Percentiles rank a stretch among this genome's conserved stretches.
Conservation (phyloP, 2,329 filamentous ascomycete genomes). For the Esteya vermicola region DNA sequence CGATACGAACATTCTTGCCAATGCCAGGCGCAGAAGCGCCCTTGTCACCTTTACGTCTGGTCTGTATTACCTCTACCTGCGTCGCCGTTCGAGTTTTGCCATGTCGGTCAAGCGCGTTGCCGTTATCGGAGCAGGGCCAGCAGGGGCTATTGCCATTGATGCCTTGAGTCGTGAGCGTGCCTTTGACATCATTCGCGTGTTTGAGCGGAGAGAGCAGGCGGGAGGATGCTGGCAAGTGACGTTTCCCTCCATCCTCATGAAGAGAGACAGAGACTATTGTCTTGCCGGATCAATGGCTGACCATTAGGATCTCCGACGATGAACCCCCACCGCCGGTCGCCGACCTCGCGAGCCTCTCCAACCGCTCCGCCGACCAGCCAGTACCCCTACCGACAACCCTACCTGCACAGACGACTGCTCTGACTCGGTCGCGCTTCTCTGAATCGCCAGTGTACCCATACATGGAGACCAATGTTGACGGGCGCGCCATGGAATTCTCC, state of each 20-base stretch:
- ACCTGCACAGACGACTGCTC: constrained; percentile 28
- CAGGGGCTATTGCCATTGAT: constrained; percentile 16
- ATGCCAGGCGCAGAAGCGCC: too few species aligned
- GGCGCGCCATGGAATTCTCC: constrained; percentile 41
- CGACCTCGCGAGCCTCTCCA: constrained; percentile 23
- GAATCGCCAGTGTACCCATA: constrained; percentile 8
- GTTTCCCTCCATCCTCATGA: not conserved
- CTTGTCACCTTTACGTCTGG: too few species aligned
- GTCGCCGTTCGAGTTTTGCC: too few species aligned
- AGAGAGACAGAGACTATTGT: too few species aligned
- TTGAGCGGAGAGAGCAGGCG: constrained; percentile 24
- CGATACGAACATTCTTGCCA: too few species aligned
- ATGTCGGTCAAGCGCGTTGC: constrained; percentile 4
- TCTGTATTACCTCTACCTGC: too few species aligned
- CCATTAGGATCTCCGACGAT: constrained; percentile 34
- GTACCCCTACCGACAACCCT: constrained; percentile 29
- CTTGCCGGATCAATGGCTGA: too few species aligned
- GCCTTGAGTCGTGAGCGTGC: constrained; percentile 22
- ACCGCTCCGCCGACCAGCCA: constrained; percentile 30
- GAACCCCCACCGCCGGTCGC: constrained; percentile 20
- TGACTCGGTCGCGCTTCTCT: constrained; percentile 8
- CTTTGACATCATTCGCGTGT: constrained; percentile 25
- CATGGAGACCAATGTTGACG: constrained; percentile 41
- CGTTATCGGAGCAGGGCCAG: constrained; percentile 23
- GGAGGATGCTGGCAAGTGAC: constrained; percentile 28